Conservation (phyloP, 108 stramenopile genomes). For the Aurantiochytrium sp. region DNA sequence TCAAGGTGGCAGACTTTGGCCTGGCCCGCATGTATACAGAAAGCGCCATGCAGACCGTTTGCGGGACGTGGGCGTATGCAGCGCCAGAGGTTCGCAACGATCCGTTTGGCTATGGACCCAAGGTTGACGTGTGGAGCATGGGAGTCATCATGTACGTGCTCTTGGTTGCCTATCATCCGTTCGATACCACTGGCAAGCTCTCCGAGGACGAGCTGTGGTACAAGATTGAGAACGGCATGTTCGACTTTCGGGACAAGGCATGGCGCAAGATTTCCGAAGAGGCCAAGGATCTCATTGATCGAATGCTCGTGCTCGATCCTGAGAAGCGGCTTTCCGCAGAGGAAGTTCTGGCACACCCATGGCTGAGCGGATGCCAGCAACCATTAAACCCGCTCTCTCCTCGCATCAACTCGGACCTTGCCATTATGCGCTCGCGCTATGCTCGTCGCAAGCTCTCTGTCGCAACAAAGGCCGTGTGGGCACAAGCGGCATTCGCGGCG, state of each 20-base stretch:
- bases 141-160: slow-evolving; percentile 23
- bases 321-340: slow-evolving; percentile 53
- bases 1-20: slow-evolving; percentile 99
- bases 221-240: not conserved
- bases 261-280: slow-evolving; percentile 70
- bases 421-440: not conserved
- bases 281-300: slow-evolving; percentile 71
- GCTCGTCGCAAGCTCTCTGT: not conserved
- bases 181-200: not conserved
- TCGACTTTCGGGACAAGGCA: slow-evolving; percentile 68
- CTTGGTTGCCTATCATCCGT: slow-evolving; percentile 10
- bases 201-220: not conserved
- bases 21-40: slow-evolving; percentile 45
- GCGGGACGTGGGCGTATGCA: slow-evolving; percentile 27
- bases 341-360: slow-evolving; percentile 63
- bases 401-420: not conserved
- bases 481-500: not conserved
- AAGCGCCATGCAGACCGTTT: slow-evolving; percentile 7
- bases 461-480: not conserved
- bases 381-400: not conserved
- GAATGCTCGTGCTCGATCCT: slow-evolving; percentile 60
- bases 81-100: slow-evolving; percentile 25
- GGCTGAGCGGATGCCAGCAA: slow-evolving; percentile 54
- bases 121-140: slow-evolving; percentile 21
- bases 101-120: not conserved